A percentile compares a stretch with the other conserved stretches of the same genome.
Conservation (phyloP, 352 stramenopile species). For the Phytophthora melonis region DNA sequence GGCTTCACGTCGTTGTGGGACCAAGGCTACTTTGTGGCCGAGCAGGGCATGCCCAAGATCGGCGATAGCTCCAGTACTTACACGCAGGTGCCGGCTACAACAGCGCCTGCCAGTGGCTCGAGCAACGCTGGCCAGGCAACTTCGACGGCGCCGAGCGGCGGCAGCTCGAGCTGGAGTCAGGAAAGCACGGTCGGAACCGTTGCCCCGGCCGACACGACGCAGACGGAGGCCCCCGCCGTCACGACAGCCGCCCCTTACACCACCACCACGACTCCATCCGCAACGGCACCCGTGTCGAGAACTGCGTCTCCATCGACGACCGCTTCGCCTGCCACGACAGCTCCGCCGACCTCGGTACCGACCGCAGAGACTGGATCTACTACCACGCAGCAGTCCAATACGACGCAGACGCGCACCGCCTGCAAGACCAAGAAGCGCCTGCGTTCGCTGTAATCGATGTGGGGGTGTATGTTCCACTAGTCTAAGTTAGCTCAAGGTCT, state of each 20-base stretch:
- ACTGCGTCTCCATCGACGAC: slow-evolving; percentile 12
- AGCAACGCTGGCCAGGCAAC: slow-evolving; percentile 13
- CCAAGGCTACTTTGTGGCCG: slow-evolving; percentile 65
- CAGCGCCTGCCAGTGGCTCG: slow-evolving; percentile 2
- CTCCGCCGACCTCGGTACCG: slow-evolving; percentile 1
- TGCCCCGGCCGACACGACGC: slow-evolving; percentile 18
- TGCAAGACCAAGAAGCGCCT: slow-evolving; percentile 36
- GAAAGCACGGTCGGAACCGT: slow-evolving; percentile 25
- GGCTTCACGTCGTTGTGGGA: slow-evolving; percentile 70
- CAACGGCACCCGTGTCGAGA: slow-evolving; percentile 1
- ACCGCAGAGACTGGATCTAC: not conserved
- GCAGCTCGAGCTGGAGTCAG: slow-evolving; percentile 26
- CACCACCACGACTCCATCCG: slow-evolving; percentile 3
- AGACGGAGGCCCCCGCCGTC: slow-evolving; percentile 8
- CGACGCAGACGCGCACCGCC: slow-evolving; percentile 10
- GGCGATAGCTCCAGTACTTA: slow-evolving; percentile 13
- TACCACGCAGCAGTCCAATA: slow-evolving; percentile 1
- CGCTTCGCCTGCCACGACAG: slow-evolving; percentile 11
- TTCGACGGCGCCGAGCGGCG: slow-evolving; percentile 8
- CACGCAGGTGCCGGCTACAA: slow-evolving; percentile 8
- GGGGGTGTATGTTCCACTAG: slow-evolving; percentile 5
- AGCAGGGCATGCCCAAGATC: slow-evolving; percentile 27
- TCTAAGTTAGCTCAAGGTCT: slow-evolving; percentile 10
- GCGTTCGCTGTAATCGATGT: slow-evolving; percentile 28
- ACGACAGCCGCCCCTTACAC: slow-evolving; percentile 16